Evolutionary conservation across 352 stramenopile species (phyloP), one percentile per base, ranked within the genome.

Genomic region (Labyrinthula sp.): DNA sequence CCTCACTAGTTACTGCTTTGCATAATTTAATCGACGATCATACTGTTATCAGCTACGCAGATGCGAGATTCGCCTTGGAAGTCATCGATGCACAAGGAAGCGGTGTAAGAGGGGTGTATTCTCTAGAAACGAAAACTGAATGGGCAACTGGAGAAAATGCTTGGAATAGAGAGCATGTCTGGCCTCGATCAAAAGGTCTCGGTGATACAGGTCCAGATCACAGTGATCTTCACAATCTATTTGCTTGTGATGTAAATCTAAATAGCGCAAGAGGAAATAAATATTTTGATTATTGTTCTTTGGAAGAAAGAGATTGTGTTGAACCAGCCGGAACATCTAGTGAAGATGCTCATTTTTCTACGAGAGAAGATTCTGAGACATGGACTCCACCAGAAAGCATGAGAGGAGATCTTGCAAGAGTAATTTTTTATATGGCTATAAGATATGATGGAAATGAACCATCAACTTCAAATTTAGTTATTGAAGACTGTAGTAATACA

Each of bases 21-120:
- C 37, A 43, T 26, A 12, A 43, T 26, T 26, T 43, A 3, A 43
- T 43, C 37, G 37, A 43, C 37, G 37, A 26, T 14, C 37, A 43
- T 26, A 43, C 37, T 3, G 4, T 43, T 3, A 43, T 33, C 3
- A 21, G 21, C n/a, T 43, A 43, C 37, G n/a, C 28, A n/a, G 12
- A 29, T 3, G 12, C 12, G 4, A 9, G 37, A 3, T 21, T 36
- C 3, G 37, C 3, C 21, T 3, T 43, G 3, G 3, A 43, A 26
- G 37, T 29, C 37, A 3, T 29, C 18, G 37, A 43, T 26, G 37
- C 37, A 7, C 18, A 43, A 17, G 37, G 37, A 9, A 40, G 30
- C 34, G 34, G 10, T 9, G 14, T 21, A 9, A 14, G 37, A n/a
- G 37, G 23, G 22, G n/a, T n/a, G n/a, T n/a, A n/a, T n/a, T 3